Conservation (phyloP, 352 stramenopile genomes). For the Phytophthora cactorum region DNA sequence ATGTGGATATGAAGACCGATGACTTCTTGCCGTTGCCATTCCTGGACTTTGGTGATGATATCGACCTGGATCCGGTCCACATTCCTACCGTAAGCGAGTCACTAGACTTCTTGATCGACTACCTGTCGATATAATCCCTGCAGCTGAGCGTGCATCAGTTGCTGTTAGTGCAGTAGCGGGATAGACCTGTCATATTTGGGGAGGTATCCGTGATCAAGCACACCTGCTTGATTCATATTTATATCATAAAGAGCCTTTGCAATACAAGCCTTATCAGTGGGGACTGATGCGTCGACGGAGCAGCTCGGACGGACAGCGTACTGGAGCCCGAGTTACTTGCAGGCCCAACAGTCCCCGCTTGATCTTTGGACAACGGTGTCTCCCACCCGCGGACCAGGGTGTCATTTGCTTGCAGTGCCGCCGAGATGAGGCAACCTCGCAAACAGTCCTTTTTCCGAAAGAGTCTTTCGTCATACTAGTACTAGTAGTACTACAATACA, state of each 20-base stretch:
- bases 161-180: slow-evolving; percentile 36
- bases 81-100: slow-evolving; percentile 69
- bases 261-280: slow-evolving; percentile 31
- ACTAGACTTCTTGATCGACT: slow-evolving; percentile 72
- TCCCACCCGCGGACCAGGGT: slow-evolving; percentile 11
- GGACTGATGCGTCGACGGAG: slow-evolving; percentile 10
- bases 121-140: slow-evolving; percentile 51
- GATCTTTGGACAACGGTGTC: slow-evolving; percentile 28
- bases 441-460: slow-evolving; percentile 4
- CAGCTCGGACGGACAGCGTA: slow-evolving; percentile 6
- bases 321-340: neutral
- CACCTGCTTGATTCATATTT: slow-evolving; percentile 38
- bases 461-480: slow-evolving; percentile 4
- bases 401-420: slow-evolving; percentile 26
- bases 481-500: too few relatives aligned
- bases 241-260: slow-evolving; percentile 41
- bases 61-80: slow-evolving; percentile 50
- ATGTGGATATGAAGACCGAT: slow-evolving; percentile 47
- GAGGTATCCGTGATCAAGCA: slow-evolving; percentile 34
- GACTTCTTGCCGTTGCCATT: slow-evolving; percentile 51
- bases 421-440: slow-evolving; percentile 9
- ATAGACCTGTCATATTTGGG: slow-evolving; percentile 35
- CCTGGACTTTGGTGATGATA: slow-evolving; percentile 53
- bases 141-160: slow-evolving; percentile 22
- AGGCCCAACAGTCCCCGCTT: slow-evolving; percentile 13